Base-by-base conservation (phyloP, 164 flowering plant genomes). In the Umbilicus rupestris region DNA sequence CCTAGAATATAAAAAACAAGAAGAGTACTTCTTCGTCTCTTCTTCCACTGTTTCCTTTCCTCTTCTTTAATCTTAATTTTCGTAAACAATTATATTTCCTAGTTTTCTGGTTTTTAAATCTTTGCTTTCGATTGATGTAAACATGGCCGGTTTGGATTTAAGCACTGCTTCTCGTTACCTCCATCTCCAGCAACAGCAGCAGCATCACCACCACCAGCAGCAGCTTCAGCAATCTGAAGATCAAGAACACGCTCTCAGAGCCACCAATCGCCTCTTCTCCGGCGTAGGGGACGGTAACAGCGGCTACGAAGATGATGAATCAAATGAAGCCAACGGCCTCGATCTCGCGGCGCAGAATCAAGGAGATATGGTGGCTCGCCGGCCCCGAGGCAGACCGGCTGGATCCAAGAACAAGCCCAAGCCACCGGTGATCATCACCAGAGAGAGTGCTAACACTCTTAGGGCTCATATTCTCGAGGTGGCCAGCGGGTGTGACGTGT, bases 71-170 rank as follows among this genome's bases (percentile, higher is more conserved):
- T 50, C 35, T 68, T 19, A 8, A 17, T 44, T 17, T 67, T 62
- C 57, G 65, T 37, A 45, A 17, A 63, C 26, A 63, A 30, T 73
- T 69, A 52, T 55, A 71, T 52, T 74, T 68, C 42, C 66, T 70
- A 35, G 15, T 70, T 70, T 66, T 74, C 65, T 68, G 70, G 52
- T 68, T 71, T 69, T 41, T 75, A 68, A 67, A 68, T 71, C 57
- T 70, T 62, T 71, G 37, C 67, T 67, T 76, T 81, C 70, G 73
- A 73, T 79, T 81, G 75, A 28, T 26, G 16, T 28, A 70, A 75
- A 57, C 73, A 89, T 87, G 96, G 87, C 96, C 66, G 90, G 92
- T 65, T 75, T 87, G 70, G 92, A 88, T 88, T 84, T 86, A 85
- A 83, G 95, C 74, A 81, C 84, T 22, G 87, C 83, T 65, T 78